Evolutionary conservation across 495 filamentous ascomycete genomes (phyloP), one percentile per base, ranked within the genome.

Genomic region (Rhypophila decipiens): DNA sequence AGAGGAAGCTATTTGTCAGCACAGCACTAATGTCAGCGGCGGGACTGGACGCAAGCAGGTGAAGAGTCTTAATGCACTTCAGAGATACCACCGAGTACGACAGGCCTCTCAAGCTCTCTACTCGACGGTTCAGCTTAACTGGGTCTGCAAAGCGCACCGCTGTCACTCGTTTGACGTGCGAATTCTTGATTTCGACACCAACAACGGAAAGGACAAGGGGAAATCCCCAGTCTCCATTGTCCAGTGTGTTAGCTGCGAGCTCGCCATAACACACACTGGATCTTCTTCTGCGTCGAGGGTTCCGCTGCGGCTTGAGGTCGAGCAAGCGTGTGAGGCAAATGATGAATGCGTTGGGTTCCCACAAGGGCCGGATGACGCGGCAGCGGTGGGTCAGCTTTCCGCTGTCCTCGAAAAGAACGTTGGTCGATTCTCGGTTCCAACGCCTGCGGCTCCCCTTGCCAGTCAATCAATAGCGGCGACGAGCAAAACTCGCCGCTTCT

Each of bases 281-380:
- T 31, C 41, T 5, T 31, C 21, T 7, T 19, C 27, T 19, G 22
- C 4, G 17, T 31, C 24, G 1, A 15, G 4, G 12, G 24, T 7
- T 2, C 42, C 42, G 2, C 24, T 44, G 5, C 42, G 42, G 15
- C 42, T 44, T n/a, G 23, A 44, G 19, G 17, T 44, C 12, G 42
- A 44, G 42, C 42, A 44, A 17, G 23, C 42, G n/a, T 33, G n/a
- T 33, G 42, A 44, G 5, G 23, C 8, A n/a, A 18, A 13, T 11
- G 23, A 44, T 2, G 24, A 44, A 29, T 31, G 15, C 7, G 27
- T 31, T 13, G 7, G 7, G 13, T 31, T 13, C 27, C 27, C 27
- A 31, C 7, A 7, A 31, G 27, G 27, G 7, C 27, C 13, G 22
- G 27, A 29, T 13, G 42, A 13, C 15, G n/a, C 42, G 21, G 23